Evolutionary conservation across 805 yeast species (phyloP), one percentile per base, ranked within the genome.

Genomic region (Zygosaccharomyces gambellarensis): DNA sequence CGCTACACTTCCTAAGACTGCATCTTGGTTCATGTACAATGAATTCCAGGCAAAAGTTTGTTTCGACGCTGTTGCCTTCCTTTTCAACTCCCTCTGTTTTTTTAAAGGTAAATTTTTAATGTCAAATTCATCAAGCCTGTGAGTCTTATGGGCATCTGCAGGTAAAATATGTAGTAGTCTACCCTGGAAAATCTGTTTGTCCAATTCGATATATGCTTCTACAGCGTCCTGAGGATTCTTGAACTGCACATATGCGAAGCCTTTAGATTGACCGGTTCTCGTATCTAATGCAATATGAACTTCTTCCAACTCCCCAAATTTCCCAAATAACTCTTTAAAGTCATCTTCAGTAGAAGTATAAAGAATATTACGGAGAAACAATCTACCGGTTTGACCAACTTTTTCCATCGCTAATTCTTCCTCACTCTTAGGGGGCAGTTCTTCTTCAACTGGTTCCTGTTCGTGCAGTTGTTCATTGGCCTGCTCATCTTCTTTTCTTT

Each of bases 21-120:
- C 96, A 71, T 92, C 97, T 48, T 75, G 81, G 63, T 86, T 92
- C 85, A 94, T 81, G 63, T 82, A 94, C 32, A 94, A 75, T 0
- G 98, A 88, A 63, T 90, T 94, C 99, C 99, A 94, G 59, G 90
- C 82, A 69, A 94, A 94, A 60, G 89, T 92, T 44, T 82, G 79
- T 65, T 85, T 87, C 1, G 94, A 71, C 1, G 99, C 98, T 61
- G 83, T 86, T 29, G 82, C 84, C 63, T 88, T 89, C 59, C 85
- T 81, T 67, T 85, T 87, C 61, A 94, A 71, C 61, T 89, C 96
- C 50, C 81, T 77, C 70, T 90, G 98, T 59, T 90, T 90, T 69
- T 94, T 94, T 58, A 94, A 73, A 4, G 99, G 98, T 69, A 94
- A 72, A 65, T 92, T 90, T 58, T 88, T 85, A 52, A 94, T 68